Evolutionary conservation across 805 yeast species (phyloP).

Genomic region (Ascoidea tarda): DNA sequence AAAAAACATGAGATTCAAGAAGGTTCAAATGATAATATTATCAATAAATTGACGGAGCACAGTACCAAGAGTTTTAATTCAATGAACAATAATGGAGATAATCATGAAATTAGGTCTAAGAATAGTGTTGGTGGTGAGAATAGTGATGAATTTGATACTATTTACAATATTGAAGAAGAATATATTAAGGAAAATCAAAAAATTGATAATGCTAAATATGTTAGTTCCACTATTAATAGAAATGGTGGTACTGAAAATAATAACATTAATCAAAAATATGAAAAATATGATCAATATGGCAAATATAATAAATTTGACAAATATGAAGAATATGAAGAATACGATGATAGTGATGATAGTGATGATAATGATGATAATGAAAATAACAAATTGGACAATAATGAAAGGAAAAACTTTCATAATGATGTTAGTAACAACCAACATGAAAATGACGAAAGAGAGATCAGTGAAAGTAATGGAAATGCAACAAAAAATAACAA

Average conservation of each 20-base stretch:
- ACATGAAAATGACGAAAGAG: background rate
- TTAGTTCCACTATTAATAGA: background rate
- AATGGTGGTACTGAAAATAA: slow-evolving; percentile 1
- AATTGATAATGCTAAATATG: background rate
- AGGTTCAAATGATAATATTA: background rate
- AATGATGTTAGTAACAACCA: background rate
- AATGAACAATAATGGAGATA: background rate
- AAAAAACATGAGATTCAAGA: background rate
- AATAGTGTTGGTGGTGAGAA: background rate
- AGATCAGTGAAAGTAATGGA: background rate
- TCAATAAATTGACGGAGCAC: background rate
- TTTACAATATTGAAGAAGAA: background rate
- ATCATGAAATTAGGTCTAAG: background rate
- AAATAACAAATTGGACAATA: too few relatives aligned
- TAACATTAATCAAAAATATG: background rate
- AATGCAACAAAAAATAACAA: background rate
- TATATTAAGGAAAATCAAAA: background rate
- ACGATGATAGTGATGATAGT: background rate
- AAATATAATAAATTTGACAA: too few relatives aligned
- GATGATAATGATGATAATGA: background rate
- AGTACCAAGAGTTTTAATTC: background rate
- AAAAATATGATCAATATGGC: background rate
- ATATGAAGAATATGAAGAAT: background rate
- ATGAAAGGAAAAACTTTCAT: background rate
- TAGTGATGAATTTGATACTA: background rate